Conservation (phyloP, 108 stramenopile species). For the Halocafeteria seosinensis region DNA sequence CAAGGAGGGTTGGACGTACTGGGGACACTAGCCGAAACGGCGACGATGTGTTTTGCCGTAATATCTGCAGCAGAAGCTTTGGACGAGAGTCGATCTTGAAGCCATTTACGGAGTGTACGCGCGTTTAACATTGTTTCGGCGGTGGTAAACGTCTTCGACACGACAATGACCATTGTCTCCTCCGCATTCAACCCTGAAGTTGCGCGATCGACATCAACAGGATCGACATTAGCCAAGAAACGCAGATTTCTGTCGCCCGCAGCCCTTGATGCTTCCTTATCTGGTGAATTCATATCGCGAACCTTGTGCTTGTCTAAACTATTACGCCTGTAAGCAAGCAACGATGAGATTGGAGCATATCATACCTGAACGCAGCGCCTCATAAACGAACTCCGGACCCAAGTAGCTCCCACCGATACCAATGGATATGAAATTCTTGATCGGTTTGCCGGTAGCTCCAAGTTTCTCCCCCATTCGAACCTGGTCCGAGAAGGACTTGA, state of each 20-base stretch:
- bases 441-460: slow-evolving; percentile 83
- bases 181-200: slow-evolving; percentile 69
- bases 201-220: slow-evolving; percentile 86
- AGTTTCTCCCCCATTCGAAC: slow-evolving; percentile 53
- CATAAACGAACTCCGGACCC: slow-evolving; percentile 92
- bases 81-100: slow-evolving; percentile 80
- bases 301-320: no score
- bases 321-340: no score
- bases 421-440: slow-evolving; percentile 78
- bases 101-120: slow-evolving; percentile 81
- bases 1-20: background rate
- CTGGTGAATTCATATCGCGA: no score
- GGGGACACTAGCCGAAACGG: slow-evolving; percentile 22
- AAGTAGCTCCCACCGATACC: slow-evolving; percentile 84
- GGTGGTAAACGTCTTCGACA: slow-evolving; percentile 95
- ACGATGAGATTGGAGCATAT: no score
- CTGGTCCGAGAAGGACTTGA: slow-evolving; percentile 61
- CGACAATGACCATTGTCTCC: slow-evolving; percentile 71
- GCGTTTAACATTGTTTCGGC: slow-evolving; percentile 99
- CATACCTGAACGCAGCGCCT: slow-evolving; percentile 70
- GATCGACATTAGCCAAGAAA: slow-evolving; percentile 95
- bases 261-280: no score
- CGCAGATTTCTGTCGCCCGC: slow-evolving; percentile 66
- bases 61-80: slow-evolving; percentile 61
- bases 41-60: slow-evolving; percentile 84